Conservation (phyloP, 78 protist species). For the Dictyostelium purpureum region DNA sequence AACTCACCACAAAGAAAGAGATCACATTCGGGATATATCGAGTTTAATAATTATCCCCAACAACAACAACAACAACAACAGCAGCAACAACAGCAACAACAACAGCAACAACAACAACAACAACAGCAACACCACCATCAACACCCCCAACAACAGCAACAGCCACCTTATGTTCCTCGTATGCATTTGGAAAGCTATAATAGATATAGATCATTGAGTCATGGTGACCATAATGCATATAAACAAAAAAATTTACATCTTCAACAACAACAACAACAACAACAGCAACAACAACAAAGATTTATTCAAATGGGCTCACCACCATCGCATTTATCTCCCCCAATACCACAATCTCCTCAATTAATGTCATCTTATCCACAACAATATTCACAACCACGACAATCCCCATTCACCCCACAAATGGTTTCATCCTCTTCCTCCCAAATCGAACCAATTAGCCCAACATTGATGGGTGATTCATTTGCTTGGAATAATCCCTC, state of each 20-base stretch:
- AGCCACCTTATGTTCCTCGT: not conserved
- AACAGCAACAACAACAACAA: not conserved
- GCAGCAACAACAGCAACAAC: not conserved
- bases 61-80: slow-evolving; percentile 3
- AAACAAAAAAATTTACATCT: slow-evolving; percentile 29
- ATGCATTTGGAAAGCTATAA: slow-evolving; percentile 52
- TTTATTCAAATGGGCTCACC: slow-evolving; percentile 2
- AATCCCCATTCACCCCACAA: slow-evolving; percentile 59
- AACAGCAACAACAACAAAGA: slow-evolving; percentile 25
- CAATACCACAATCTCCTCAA: slow-evolving; percentile 57
- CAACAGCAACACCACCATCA: not conserved
- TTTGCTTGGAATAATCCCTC: slow-evolving; percentile 38
- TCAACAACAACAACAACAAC: slow-evolving; percentile 8
- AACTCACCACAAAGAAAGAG: slow-evolving; percentile 73
- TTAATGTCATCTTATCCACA: not conserved
- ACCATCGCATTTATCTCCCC: slow-evolving; percentile 31
- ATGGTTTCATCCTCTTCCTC: not conserved
- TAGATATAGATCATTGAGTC: slow-evolving; percentile 60
- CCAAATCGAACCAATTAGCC: not conserved
- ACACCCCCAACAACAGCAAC: not conserved
- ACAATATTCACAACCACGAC: not conserved
- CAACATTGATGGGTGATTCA: slow-evolving; percentile 17
- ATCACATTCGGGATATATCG: slow-evolving; percentile 58
- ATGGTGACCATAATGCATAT: slow-evolving; percentile 54
- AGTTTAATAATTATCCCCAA: not conserved